A percentile compares a stretch with the other conserved stretches of the same genome.
phyloP scores from a whole-genome alignment of 805 yeast genomes.

The Yamadazyma insecticola region DNA sequence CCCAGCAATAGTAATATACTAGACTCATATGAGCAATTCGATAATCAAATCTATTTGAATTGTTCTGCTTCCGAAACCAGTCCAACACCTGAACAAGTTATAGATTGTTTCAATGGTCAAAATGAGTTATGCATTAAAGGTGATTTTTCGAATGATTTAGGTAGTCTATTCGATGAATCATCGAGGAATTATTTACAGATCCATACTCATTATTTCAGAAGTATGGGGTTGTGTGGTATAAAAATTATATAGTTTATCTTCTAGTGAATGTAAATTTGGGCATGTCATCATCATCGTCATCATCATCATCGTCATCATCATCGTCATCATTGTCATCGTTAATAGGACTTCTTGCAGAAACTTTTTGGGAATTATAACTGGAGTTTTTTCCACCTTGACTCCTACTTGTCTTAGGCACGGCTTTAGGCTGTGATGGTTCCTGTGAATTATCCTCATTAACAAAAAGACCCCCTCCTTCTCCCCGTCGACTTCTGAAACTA shows the following conservation, averaged over 20 bases:
- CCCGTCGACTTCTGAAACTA: too few species aligned
- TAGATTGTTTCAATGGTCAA: constrained; percentile 27
- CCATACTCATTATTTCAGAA: constrained; percentile 36
- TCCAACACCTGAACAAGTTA: constrained; percentile 25
- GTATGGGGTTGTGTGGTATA: constrained; percentile 30
- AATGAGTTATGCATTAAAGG: constrained; percentile 25
- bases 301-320: constrained; percentile 16
- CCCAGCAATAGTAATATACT: constrained; percentile 20
- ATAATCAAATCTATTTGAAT: constrained; percentile 35
- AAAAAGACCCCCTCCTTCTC: too few species aligned
- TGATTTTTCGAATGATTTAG: too few species aligned
- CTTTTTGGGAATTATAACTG: too few species aligned
- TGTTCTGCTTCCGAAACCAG: constrained; percentile 19
- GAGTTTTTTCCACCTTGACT: too few species aligned
- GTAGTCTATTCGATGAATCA: constrained; percentile 6
- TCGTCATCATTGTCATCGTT: neutral
- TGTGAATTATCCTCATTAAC: too few species aligned
- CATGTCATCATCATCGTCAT: constrained; percentile 26
- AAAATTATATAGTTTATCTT: constrained; percentile 3
- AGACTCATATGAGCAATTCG: constrained; percentile 26
- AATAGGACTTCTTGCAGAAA: too few species aligned
- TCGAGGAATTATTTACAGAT: constrained; percentile 20
- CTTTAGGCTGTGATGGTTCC: too few species aligned
- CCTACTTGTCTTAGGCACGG: too few species aligned
- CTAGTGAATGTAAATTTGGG: constrained; percentile 31